Base-by-base conservation (phyloP, 768 basidiomycete species). In the Lyophyllum atratum region DNA sequence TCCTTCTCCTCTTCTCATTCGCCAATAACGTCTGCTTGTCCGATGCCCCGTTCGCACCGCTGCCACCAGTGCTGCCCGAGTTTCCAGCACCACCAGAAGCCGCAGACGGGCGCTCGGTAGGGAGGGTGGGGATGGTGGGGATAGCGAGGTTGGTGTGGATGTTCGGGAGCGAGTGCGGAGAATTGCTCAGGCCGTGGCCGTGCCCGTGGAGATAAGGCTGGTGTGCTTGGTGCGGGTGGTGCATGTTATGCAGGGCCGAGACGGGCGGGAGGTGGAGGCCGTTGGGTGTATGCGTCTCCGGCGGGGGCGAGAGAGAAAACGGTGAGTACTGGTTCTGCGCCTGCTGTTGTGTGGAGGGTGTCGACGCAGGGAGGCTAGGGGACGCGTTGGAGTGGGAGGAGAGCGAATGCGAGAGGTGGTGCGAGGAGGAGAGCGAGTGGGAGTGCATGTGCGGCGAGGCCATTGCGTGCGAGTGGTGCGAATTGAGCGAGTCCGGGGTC, bases 1-100 rank as follows among this genome's bases (percentile, higher is more conserved):
- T 74, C 33, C 92, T 76, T 2, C 92, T 75, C 2, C 93, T 75
- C 70, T 95, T 95, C 74, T 96, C 94, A 60, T 83, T 84, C n/a
- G 87, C 87, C 9, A 90, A 70, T 17, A 82, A 62, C 6, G 83
- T 80, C 61, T 85, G 82, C 44, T 86, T 85, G 48, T 76, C 81
- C n/a, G 40, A 24, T 0, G 51, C 48, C 2, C 45, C 45, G 11
- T 43, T 50, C 8, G 40, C 21, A 37, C n/a, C 39, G 12, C 3
- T 4, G 44, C 43, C 43, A 19, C 22, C n/a, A n/a, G n/a, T 33
- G 3, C 3, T 28, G 42, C 22, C 15, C 34, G 39, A 17, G 29
- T 31, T 15, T 15, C 34, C 34, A 37, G 6, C 12, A 3, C 21
- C 21, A n/a, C 22, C 19, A 15, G 46, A 28, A 7, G 34, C 37